Base-by-base conservation (phyloP, 352 stramenopile species). In the Phytophthora citricola region DNA sequence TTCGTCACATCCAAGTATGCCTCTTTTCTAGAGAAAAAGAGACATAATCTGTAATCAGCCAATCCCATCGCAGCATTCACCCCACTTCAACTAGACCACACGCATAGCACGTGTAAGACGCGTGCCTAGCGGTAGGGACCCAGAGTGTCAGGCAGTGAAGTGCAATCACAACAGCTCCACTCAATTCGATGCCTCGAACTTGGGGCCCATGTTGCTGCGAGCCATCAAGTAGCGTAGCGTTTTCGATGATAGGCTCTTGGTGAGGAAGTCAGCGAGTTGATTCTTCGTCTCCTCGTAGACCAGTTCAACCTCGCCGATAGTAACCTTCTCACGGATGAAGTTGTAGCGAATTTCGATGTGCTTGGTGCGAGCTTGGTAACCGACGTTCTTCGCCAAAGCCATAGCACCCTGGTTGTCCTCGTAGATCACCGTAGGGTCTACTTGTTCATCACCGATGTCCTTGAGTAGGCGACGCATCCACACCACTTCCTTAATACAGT, bases 351-450 rank as follows among this genome's bases (percentile, higher is more conserved):
- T 31, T 1, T 31, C 27, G 0, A 31, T 31, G 27, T 31, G 27
- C 27, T 31, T 31, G 27, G 27, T 31, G 27, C 27, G 27, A 4
- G 27, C 27, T 31, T 31, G 27, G 6, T 31, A 31, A 31, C 27
- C 27, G 1, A 31, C 27, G 27, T 31, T 31, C 27, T 31, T 4
- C 8, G 52, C 63, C 49, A 76, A 53, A 10, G 46, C 39, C 15
- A 72, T 64, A 1, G 39, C 68, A 27, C 62, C 36, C 47, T 76
- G 43, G 26, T 69, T 72, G 24, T 76, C 62, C 34, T 69, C 56
- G 27, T 63, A 69, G 15, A 71, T 63, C 27, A 63, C 48, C 20
- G 39, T 52, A 5, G 27, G 1, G 3, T 11, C 34, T 12, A 6
- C 14, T 38, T 69, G 29, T 20, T 41, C 26, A 1, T 22, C 14